Percentiles rank a stretch among this genome's conserved stretches.
phyloP scores from a whole-genome alignment of 176 grass and related monocot species.

The Poa annua region DNA sequence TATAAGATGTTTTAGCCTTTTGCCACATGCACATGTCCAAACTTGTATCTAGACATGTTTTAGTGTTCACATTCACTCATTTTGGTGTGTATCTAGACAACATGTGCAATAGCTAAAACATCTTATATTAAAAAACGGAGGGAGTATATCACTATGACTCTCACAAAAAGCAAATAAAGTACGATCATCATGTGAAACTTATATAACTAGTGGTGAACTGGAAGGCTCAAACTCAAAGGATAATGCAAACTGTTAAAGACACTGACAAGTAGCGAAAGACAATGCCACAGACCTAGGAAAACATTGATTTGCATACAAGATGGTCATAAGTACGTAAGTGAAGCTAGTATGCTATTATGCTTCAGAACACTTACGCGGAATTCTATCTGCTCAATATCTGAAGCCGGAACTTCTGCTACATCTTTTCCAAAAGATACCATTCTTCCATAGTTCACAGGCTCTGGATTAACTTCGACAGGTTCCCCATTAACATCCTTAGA shows the following conservation, averaged over 20 bases:
- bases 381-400: slow-evolving; percentile 74
- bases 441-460: slow-evolving; percentile 78
- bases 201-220: slow-evolving; percentile 5
- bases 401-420: slow-evolving; percentile 62
- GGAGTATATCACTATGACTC: slow-evolving; percentile 8
- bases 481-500: slow-evolving; percentile 52
- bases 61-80: no score
- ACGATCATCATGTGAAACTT: not conserved
- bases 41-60: no score
- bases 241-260: slow-evolving; percentile 14
- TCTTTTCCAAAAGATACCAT: slow-evolving; percentile 89
- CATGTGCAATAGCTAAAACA: no score
- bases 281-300: slow-evolving; percentile 25
- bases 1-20: no score
- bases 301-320: slow-evolving; percentile 17
- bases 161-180: not conserved
- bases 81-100: no score
- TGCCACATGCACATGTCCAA: no score
- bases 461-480: slow-evolving; percentile 41
- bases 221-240: slow-evolving; percentile 25
- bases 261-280: not conserved
- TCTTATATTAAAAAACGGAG: no score
- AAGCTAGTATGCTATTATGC: slow-evolving; percentile 1
- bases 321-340: slow-evolving; percentile 9
- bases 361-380: slow-evolving; percentile 73